Conservation (phyloP, 805 yeast species). For the Helenozyma baotianmanensis region DNA sequence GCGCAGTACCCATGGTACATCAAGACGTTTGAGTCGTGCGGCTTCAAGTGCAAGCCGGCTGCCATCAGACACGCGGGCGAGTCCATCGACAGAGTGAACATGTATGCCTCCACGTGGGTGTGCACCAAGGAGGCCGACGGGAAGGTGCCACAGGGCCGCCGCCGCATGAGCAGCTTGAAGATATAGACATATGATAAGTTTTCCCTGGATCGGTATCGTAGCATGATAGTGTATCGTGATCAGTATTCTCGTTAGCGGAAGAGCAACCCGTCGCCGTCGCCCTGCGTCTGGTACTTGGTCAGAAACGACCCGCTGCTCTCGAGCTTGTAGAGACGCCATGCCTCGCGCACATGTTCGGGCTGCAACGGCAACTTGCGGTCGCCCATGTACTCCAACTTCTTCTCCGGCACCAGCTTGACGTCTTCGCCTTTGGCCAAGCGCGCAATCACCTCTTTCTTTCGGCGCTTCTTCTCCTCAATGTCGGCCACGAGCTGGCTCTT, state of each 20-base stretch:
- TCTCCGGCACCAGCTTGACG: constrained; percentile 14
- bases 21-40: constrained; percentile 57
- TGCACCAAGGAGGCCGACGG: constrained; percentile 47
- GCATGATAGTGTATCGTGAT: too few relatives aligned
- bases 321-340: constrained; percentile 70
- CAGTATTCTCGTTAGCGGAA: constrained; percentile 52
- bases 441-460: constrained; percentile 28
- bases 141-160: constrained; percentile 17
- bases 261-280: constrained; percentile 64
- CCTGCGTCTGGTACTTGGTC: constrained; percentile 66
- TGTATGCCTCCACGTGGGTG: constrained; percentile 89
- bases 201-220: too few relatives aligned
- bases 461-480: constrained; percentile 35
- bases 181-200: too few relatives aligned
- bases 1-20: constrained; percentile 76
- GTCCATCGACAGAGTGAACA: constrained; percentile 74
- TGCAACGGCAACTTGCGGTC: constrained; percentile 56
- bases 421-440: constrained; percentile 35
- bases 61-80: constrained; percentile 60
- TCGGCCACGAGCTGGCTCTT: constrained; percentile 36
- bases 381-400: constrained; percentile 32
- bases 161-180: constrained; percentile 47
- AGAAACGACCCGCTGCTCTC: constrained; percentile 63
- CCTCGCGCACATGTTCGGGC: constrained; percentile 85
- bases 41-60: constrained; percentile 66